Conservation (phyloP, 208 protist genomes). For the Trypanosoma theileri region DNA sequence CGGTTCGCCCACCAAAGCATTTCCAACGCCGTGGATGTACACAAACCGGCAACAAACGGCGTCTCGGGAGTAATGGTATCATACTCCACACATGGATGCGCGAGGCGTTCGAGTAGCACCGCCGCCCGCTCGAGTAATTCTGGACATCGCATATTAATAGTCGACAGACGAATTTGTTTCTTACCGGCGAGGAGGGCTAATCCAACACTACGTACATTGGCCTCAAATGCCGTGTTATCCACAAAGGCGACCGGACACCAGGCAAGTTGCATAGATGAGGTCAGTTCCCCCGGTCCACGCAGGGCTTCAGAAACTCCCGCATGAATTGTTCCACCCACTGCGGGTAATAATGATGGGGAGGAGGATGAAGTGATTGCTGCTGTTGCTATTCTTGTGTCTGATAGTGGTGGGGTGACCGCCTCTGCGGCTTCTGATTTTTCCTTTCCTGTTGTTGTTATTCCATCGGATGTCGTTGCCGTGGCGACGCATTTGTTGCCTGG, state of each 20-base stretch:
- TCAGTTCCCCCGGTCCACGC: neutral
- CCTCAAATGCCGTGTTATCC: constrained; percentile 22
- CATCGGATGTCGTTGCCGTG: too few relatives aligned
- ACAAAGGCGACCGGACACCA: constrained; percentile 22
- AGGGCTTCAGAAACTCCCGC: too few relatives aligned
- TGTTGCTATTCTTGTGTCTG: neutral
- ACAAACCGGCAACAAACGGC: constrained; percentile 23
- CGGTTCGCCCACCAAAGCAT: constrained; percentile 29
- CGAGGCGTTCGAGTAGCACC: constrained; percentile 14
- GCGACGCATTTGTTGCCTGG: neutral
- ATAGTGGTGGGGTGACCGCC: neutral
- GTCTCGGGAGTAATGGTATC: constrained; percentile 8
- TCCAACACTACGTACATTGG: constrained; percentile 26
- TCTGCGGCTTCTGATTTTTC: too few relatives aligned
- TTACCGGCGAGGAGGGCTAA: constrained; percentile 11
- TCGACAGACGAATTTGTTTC: constrained; percentile 27
- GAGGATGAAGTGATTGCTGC: neutral
- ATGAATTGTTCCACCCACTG: too few relatives aligned
- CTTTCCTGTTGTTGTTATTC: too few relatives aligned
- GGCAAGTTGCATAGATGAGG: neutral
- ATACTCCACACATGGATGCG: constrained; percentile 8
- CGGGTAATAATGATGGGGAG: too few relatives aligned
- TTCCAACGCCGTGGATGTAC: constrained; percentile 26
- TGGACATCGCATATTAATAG: constrained; percentile 22
- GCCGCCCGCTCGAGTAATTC: constrained; percentile 23